phyloP scores from a whole-genome alignment of 1,139 yeast genomes.

The Candida anutae region DNA sequence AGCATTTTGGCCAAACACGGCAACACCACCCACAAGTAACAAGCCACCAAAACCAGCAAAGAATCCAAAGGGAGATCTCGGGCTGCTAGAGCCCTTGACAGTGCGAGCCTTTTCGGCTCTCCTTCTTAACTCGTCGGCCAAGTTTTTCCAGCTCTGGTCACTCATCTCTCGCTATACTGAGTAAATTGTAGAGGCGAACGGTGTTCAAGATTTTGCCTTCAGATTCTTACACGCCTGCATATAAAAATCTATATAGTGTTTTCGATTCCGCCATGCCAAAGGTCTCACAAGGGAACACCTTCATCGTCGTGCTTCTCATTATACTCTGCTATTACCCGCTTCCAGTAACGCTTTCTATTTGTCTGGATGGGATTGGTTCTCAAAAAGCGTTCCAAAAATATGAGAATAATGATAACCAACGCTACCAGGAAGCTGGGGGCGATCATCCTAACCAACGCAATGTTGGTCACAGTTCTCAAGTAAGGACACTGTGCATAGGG shows the following conservation, averaged over 20 bases:
- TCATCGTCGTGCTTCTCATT: conserved; percentile 33
- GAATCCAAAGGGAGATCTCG: conserved; percentile 48
- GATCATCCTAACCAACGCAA: conserved; percentile 55
- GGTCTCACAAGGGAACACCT: conserved; percentile 42
- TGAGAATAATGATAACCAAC: conserved; percentile 18
- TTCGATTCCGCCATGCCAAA: too few relatives aligned
- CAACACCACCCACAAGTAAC: conserved; percentile 64
- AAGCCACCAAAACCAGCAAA: conserved; percentile 80
- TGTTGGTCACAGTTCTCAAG: conserved; percentile 42
- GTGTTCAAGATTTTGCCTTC: too few relatives aligned
- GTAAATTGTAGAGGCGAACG: too few relatives aligned
- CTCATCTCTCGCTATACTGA: too few relatives aligned
- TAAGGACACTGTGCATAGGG: conserved; percentile 77
- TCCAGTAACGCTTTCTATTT: conserved; percentile 37
- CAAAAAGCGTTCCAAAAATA: conserved; percentile 24
- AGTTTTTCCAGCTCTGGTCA: conserved; percentile 58
- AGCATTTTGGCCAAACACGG: conserved; percentile 61
- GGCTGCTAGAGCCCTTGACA: conserved; percentile 32
- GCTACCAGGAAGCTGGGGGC: conserved; percentile 62
- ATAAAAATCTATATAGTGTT: too few relatives aligned
- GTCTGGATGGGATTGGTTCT: conserved; percentile 32
- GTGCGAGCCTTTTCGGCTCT: conserved; percentile 48
- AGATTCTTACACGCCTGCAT: too few relatives aligned
- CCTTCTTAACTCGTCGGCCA: conserved; percentile 59
- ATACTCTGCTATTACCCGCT: conserved; percentile 25